Evolutionary conservation across 495 filamentous ascomycete genomes (phyloP), one percentile per base, ranked within the genome.

Genomic region (Tuber umbilicatum): DNA sequence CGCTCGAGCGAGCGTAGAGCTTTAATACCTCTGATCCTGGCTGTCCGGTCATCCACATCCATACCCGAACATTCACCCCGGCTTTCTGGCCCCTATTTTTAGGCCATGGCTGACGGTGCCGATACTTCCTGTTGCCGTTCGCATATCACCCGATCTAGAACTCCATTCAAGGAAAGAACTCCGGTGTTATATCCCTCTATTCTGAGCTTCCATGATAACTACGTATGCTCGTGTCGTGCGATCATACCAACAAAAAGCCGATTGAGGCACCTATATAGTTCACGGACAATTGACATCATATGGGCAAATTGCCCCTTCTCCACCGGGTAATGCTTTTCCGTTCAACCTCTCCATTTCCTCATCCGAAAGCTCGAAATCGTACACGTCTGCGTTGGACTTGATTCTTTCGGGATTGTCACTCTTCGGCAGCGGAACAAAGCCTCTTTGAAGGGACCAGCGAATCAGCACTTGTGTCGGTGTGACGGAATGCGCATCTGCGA

Each of bases 341-440:
- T 87, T 82, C 60, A 88, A 74, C 45, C 42, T 75, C 68, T 75
- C 75, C 85, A 89, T 86, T 69, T 88, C 86, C 43, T 83, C 81
- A 35, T 81, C 77, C 23, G 81, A 81, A 67, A 88, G 73, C 68
- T 85, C 82, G 72, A 87, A 87, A 27, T 79, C 83, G 76, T 82
- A 88, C 1, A 88, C 83, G 47, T 86, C 84, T 7, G 83, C 83
- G 79, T 89, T 88, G 47, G 80, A 81, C 74, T 77, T 80, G 67
- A 89, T 87, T 45, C 86, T 75, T 6, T 55, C 73, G 1, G 84
- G 82, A 47, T 84, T 84, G 71, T 86, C 86, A 75, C 86, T 88
- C 82, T 88, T 89, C 12, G 87, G 87, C 55, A 88, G 77, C 0
- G 87, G 86, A 6, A 86, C 81, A 82, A 85, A 86, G 43, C 81